Percentiles rank a stretch among this genome's conserved stretches.
These are phyloP conservation scores for Achlya hypogyna DNA, from an alignment of 352 stramenopile genomes.

Conservation along the genomic window DNA sequence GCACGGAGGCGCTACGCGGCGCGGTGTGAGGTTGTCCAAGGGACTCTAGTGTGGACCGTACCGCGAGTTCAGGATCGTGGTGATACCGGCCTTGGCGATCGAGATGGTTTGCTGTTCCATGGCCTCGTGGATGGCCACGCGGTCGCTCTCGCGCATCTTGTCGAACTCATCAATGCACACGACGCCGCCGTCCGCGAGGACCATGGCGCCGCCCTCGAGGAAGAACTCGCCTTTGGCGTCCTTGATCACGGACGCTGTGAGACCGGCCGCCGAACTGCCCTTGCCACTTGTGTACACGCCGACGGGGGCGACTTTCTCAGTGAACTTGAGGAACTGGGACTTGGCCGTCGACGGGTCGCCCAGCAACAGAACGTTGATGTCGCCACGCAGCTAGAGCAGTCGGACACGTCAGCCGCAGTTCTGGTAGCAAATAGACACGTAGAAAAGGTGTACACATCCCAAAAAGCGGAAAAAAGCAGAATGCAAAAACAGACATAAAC, in stretches of 20 bases:
- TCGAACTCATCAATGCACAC: conserved; percentile 98
- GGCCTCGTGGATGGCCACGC: conserved; percentile 98
- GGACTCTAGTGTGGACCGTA: too few relatives aligned
- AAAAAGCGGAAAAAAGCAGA: background rate
- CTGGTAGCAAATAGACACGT: background rate
- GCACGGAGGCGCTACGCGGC: conserved; percentile 44
- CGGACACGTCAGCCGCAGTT: background rate
- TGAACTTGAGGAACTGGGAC: conserved; percentile 98
- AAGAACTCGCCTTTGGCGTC: conserved; percentile 97
- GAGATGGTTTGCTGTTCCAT: conserved; percentile 99
- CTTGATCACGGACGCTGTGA: conserved; percentile 95
- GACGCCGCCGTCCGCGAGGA: conserved; percentile 96
- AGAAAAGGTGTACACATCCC: background rate
- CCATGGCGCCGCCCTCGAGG: conserved; percentile 96
- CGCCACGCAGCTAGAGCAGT: conserved; percentile 73
- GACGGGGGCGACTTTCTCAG: conserved; percentile 92
- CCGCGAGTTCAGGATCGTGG: conserved; percentile 95
- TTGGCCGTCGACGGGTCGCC: conserved; percentile 98
- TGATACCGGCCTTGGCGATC: conserved; percentile 98
- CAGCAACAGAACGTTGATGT: conserved; percentile 98
- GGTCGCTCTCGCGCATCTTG: conserved; percentile 91
- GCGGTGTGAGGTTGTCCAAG: background rate
- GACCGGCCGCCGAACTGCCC: conserved; percentile 92
- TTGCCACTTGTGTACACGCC: conserved; percentile 99
- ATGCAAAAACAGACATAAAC: background rate